Percentiles rank a stretch among this genome's conserved stretches.
phyloP scores from a whole-genome alignment of 1,284 basidiomycete species.

The Apiotrichum brassicae region DNA sequence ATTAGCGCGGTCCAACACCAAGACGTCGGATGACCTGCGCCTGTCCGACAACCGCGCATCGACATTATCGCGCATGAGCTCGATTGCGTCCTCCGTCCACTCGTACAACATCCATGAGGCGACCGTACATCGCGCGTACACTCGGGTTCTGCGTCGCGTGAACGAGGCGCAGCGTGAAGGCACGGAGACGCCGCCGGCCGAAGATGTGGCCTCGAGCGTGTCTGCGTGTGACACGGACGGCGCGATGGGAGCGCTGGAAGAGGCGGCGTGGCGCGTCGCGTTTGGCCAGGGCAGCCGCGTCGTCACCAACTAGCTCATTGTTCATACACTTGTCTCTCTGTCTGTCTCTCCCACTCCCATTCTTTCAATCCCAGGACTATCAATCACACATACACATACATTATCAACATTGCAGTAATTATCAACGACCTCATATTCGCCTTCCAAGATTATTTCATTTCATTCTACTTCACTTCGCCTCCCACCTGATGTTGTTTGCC shows the following conservation, averaged over 20 bases:
- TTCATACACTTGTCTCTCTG: too few relatives aligned
- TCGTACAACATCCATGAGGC: constrained; percentile 17
- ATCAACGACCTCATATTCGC: too few relatives aligned
- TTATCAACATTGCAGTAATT: too few relatives aligned
- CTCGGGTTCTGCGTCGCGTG: constrained; percentile 14
- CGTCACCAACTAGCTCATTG: too few relatives aligned
- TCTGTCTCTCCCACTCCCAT: too few relatives aligned
- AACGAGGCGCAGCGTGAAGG: constrained; percentile 3
- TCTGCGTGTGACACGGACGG: neutral
- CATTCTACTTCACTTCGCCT: too few relatives aligned
- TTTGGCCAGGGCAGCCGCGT: too few relatives aligned
- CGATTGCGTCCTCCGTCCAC: constrained; percentile 3
- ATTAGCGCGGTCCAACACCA: neutral
- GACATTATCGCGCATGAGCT: constrained; percentile 10
- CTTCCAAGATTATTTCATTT: too few relatives aligned
- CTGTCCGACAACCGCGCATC: neutral
- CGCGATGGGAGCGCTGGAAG: neutral
- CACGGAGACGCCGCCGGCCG: neutral
- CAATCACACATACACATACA: too few relatives aligned
- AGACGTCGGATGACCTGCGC: neutral
- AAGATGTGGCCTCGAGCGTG: neutral
- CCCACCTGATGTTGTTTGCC: too few relatives aligned
- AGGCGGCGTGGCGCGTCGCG: constrained; percentile 7
- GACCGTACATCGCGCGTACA: constrained; percentile 22
- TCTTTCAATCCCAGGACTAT: too few relatives aligned